Evolutionary conservation across 2,329 filamentous ascomycete genomes (phyloP), one percentile per base, ranked within the genome.

Genomic region (Pseudogymnoascus pannorum): DNA sequence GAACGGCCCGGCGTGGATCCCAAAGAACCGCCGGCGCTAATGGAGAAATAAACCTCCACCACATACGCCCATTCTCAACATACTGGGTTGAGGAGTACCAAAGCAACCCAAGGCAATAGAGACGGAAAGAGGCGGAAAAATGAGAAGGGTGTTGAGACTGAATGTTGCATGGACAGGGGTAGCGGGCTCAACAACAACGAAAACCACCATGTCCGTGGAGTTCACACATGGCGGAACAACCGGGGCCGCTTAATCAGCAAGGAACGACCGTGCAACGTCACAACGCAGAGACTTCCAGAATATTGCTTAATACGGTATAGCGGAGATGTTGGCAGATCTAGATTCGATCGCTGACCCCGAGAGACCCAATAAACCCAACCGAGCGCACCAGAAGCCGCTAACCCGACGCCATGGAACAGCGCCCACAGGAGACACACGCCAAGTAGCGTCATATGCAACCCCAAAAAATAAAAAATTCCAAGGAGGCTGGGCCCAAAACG

Each of bases 281-380:
- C 44, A 51, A 51, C 44, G 44, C 44, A 51, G 44, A 51, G 44
- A 51, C 24, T 51, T 51, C 44, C 24, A 51, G 44, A 51, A 29
- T 14, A 18, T 1, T 51, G 2, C 44, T 3, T 1, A 31, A 31
- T 16, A 8, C 2, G 9, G 24, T 11, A 9, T 51, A 51, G 44
- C 24, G 24, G 5, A 24, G 44, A 51, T 51, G n/a, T 6, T 51
- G 3, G 44, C 24, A 51, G 44, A 51, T 51, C 44, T 51, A 51
- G 44, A 51, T 51, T 51, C 44, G 44, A 51, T 51, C 44, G 44
- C 44, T 51, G 44, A 51, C 44, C 44, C 44, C 44, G 44, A 51
- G 44, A 51, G 29, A 51, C 44, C 44, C 44, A 51, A 51, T 24
- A 51, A 48, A 51, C 44, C 44, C 26, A 51, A 51, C 44, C n/a